phyloP scores from a whole-genome alignment of 305 asterid genomes.

The Solanum hybrid region DNA sequence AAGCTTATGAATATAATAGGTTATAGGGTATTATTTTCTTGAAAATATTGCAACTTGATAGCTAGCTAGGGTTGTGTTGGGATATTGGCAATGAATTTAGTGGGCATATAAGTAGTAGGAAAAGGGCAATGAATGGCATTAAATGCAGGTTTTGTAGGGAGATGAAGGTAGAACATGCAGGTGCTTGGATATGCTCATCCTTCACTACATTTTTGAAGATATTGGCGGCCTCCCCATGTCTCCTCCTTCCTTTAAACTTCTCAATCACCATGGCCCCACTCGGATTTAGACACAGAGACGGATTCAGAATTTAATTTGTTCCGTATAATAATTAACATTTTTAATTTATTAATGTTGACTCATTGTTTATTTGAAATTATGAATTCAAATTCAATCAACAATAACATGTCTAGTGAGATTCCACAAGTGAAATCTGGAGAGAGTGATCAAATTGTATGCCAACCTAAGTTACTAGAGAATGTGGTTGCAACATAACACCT shows the following conservation, averaged over 20 bases:
- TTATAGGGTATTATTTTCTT: not conserved
- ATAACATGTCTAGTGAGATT: not conserved
- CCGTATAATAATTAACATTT: not conserved
- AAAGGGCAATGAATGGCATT: conserved; percentile 28
- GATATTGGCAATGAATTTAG: conserved; percentile 1
- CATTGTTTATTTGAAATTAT: not conserved
- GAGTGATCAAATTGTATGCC: not conserved
- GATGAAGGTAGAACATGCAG: conserved; percentile 55
- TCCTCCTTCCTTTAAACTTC: conserved; percentile 4
- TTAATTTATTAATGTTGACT: not conserved
- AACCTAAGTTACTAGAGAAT: not conserved
- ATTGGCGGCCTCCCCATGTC: conserved; percentile 35
- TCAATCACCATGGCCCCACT: not conserved
- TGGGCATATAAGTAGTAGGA: conserved; percentile 12
- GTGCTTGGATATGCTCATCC: conserved; percentile 28
- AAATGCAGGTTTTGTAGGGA: conserved; percentile 38
- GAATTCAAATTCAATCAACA: not conserved
- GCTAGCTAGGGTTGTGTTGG: not conserved
- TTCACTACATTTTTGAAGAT: conserved; percentile 29
- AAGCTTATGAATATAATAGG: not conserved
- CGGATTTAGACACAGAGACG: not conserved
- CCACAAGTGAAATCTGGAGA: not conserved
- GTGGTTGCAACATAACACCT: not conserved
- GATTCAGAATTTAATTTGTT: not conserved
- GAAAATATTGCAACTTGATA: not conserved